Evolutionary conservation across 73 alveolate species (phyloP), one percentile per base, ranked within the genome.

Genomic region (Blepharisma japonicum): DNA sequence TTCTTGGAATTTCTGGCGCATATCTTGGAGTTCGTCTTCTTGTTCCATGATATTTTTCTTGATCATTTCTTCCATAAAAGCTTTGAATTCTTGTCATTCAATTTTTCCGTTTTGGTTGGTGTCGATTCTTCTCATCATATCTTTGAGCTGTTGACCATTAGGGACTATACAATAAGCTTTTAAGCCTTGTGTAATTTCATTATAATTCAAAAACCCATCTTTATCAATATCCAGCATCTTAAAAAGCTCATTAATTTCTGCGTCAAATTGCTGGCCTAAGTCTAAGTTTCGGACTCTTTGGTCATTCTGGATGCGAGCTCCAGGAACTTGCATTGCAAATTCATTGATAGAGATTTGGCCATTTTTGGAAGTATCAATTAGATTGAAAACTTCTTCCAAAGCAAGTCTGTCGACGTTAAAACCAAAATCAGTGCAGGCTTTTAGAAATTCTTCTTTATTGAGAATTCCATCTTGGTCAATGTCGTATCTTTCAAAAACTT

Each of bases 231-330:
- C 74, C 14, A 61, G 74, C 74, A 61, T 14, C 14, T n/a, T 39
- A 39, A 61, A 61, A 25, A 61, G 14, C 74, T 61, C 49, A 8
- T 25, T 61, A 14, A 61, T 39, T 61, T 61, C 74, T 61, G 14
- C 74, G 38, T 61, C 74, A 61, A 61, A 61, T 61, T 39, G 39
- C 47, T 61, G 74, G 74, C 74, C 74, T 20, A 61, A 39, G 74
- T 61, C 74, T 14, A 61, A 39, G 49, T 25, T 14, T 25, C n/a
- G 39, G 49, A 61, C 23, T 61, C 74, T 14, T 14, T 11, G 14
- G 14, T 61, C 74, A 18, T 20, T n/a, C 14, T 11, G 14, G 2
- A 11, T 39, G 0, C 47, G 39, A 2, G 14, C 14, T 25, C 74
- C 74, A 20, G 74, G 74, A n/a, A 61, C 18, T 61, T 61, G 14